Evolutionary conservation across 176 grass and related monocot species (phyloP), one percentile per base, ranked within the genome.

Genomic region (Otatea glauca): DNA sequence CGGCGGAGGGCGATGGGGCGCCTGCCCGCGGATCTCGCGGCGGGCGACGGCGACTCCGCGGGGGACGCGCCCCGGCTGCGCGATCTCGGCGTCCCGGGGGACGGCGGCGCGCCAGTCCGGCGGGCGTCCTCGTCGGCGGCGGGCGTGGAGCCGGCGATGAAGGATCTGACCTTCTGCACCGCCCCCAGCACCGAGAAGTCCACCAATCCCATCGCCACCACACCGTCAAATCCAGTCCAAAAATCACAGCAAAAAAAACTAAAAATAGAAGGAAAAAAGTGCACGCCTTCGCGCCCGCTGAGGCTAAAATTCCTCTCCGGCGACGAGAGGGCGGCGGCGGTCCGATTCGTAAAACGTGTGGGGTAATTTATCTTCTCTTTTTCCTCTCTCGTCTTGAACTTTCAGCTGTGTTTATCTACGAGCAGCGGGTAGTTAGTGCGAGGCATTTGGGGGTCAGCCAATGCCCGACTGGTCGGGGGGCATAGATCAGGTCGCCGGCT

Each of bases 231-330:
- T n/a, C 60, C 45, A 16, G 49, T 59, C 88, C 56, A 4, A 74
- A 61, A 48, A 66, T 68, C 14, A 60, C 60, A 37, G 2, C 4
- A 18, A 58, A 58, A 58, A 68, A 49, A 82, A 81, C 42, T 53
- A 65, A 17, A n/a, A 74, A 78, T 20, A 29, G 6, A 80, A 74
- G 29, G 12, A 5, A 72, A 44, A 81, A 76, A 34, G 10, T 21
- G 21, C 45, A 48, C 79, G 84, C 84, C 43, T 81, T 76, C 10
- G 24, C 51, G 67, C 29, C 39, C 35, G 72, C 35, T 47, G 79
- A 87, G 84, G 88, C 79, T 90, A 90, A 90, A 90, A 90, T 71
- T 83, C 88, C 88, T 90, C 88, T 86, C 88, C 66, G 78, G 88
- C 87, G 68, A 78, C 42, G 76, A 17, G 67, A 44, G 25, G 20